These are phyloP conservation scores for Ascochyta fabae DNA, from an alignment of 2,329 filamentous ascomycete species.

Conservation along the genomic window DNA sequence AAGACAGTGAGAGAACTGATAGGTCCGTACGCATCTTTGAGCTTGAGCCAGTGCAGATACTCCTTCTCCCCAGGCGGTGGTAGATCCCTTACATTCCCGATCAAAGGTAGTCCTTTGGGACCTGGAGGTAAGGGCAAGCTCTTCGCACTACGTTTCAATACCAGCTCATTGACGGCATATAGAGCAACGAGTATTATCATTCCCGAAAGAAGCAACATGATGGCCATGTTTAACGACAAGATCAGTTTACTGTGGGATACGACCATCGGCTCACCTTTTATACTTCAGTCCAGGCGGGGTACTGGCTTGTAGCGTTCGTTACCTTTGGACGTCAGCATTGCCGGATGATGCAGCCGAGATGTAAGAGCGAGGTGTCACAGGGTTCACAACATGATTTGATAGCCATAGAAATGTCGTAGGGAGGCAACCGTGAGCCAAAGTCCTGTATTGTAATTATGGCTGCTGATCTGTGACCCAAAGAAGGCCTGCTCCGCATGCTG, in stretches of 20 bases:
- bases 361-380: not conserved
- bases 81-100: slow-evolving; percentile 60
- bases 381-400: not conserved
- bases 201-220: not conserved
- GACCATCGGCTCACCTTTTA: not conserved
- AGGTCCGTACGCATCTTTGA: slow-evolving; percentile 47
- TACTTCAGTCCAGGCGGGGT: not conserved
- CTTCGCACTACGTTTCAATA: not conserved
- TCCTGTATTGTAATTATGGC: not conserved
- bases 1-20: slow-evolving; percentile 34
- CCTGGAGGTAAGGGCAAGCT: slow-evolving; percentile 56
- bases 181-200: not conserved
- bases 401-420: not conserved
- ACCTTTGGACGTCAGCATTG: not conserved
- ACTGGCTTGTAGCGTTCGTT: not conserved
- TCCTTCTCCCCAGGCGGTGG: slow-evolving; percentile 50
- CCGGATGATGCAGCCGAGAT: not conserved
- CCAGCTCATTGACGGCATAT: not conserved
- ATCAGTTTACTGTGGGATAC: not conserved
- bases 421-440: not conserved
- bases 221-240: not conserved
- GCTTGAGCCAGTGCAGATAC: slow-evolving; percentile 53
- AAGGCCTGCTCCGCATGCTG: not conserved
- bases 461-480: not conserved
- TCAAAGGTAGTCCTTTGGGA: slow-evolving; percentile 54